Evolutionary conservation across 1,284 basidiomycete genomes (phyloP), one percentile per base, ranked within the genome.

Genomic region (Ustilago cynodontis): DNA sequence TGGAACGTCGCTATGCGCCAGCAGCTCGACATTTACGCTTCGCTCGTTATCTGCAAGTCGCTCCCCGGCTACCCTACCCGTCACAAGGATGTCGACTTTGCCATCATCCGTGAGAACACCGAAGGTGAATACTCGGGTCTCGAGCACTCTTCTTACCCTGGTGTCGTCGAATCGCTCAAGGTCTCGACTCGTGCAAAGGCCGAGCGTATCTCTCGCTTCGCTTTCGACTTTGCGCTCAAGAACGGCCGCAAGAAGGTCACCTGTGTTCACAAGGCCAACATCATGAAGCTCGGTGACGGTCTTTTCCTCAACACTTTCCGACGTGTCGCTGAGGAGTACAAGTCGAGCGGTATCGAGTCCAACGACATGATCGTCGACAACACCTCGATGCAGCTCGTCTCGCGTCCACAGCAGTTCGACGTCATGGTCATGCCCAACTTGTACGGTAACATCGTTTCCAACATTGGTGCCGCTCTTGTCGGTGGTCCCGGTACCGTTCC

Each of bases 1-100:
- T 99, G 97, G 97, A 99, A 99, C 87, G 96, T 99, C 69, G 97
- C 97, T 77, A 98, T 99, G 94, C 93, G 97, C 83, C 96, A 98
- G 87, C 93, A 96, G 86, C 93, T 99, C 82, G 96, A 99, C 88
- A 99, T 99, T 82, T 99, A 98, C 88, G 96, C 97, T 47, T 98
- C 95, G 26, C 93, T 99, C 82, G 94, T 97, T 65, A 90, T 98
- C 66, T 99, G 97, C 92, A 98, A 98, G 88, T 94, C 95, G 59
- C 91, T 99, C 62, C 93, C 94, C n/a, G 97, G 97, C 59, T 92
- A 95, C 88, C 93, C 95, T 47, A 98, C 97, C 50, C 93, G 96
- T 82, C 96, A 99, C 89, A 90, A 91, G 76, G 92, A 97, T 86
- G 97, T 99, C 86, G 96, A 99, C 88, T 97, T 98, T 87, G 95